Percentiles rank a stretch among this genome's conserved stretches.
Conservation (phyloP, 106 monocot species). For the Dendrobium nobile region DNA sequence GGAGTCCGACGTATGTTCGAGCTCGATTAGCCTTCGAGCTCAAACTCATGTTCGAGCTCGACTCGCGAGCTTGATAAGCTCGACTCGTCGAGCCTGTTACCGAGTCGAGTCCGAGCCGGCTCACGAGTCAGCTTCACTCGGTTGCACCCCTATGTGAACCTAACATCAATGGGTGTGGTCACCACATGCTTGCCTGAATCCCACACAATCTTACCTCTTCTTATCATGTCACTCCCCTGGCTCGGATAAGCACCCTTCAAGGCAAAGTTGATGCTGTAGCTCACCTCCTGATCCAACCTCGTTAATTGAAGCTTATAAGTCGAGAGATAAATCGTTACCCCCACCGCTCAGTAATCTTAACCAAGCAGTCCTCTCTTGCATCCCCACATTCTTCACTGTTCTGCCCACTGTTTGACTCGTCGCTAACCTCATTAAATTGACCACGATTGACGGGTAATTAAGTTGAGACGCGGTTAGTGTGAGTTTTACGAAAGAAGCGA, state of each 20-base stretch:
- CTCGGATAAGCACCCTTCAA: background rate
- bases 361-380: background rate
- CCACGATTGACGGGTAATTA: conserved; percentile 12
- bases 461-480: conserved; percentile 1
- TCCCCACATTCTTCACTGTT: conserved; percentile 3
- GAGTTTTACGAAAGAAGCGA: too few species aligned
- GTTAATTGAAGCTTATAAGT: background rate
- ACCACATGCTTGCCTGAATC: conserved; percentile 1
- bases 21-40: too few species aligned
- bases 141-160: too few species aligned
- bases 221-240: background rate
- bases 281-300: background rate
- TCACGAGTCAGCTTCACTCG: too few species aligned
- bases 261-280: background rate
- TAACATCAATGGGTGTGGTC: conserved; percentile 1
- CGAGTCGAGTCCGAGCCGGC: too few species aligned
- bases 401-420: background rate
- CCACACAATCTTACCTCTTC: conserved; percentile 2
- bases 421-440: background rate
- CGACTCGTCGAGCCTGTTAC: too few species aligned
- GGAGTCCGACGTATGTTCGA: too few species aligned
- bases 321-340: background rate
- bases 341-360: background rate
- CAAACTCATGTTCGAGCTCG: too few species aligned
- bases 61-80: too few species aligned